These are phyloP conservation scores for Hericium alpestre DNA, from an alignment of 768 basidiomycete species.

Conservation along the genomic window DNA sequence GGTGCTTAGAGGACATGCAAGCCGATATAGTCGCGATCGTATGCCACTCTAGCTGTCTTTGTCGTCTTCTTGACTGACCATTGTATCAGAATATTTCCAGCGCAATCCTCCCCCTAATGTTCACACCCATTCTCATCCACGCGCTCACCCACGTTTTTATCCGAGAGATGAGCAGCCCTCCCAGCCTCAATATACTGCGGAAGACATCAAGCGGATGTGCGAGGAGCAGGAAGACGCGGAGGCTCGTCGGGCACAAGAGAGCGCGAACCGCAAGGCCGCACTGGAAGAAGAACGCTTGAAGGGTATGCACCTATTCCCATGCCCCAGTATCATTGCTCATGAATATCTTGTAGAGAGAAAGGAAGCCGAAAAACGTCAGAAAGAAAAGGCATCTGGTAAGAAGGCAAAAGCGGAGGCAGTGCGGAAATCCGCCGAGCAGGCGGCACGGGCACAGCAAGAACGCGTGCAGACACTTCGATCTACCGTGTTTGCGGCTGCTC, in stretches of 20 bases:
- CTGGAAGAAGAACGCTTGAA: constrained; percentile 38
- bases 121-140: no score
- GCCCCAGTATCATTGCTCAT: not conserved
- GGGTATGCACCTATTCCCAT: constrained; percentile 25
- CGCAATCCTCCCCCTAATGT: not conserved
- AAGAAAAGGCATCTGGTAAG: constrained; percentile 41
- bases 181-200: constrained; percentile 14
- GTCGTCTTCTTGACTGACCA: not conserved
- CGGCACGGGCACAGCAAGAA: constrained; percentile 34
- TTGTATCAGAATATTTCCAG: not conserved
- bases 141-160: no score
- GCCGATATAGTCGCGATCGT: not conserved
- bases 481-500: constrained; percentile 54
- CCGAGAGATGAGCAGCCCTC: no score
- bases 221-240: constrained; percentile 49
- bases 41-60: not conserved
- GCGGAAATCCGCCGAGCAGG: constrained; percentile 40
- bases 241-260: constrained; percentile 40
- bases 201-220: constrained; percentile 36
- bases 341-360: constrained; percentile 29
- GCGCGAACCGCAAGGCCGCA: constrained; percentile 35
- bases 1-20: constrained; percentile 4
- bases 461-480: constrained; percentile 49
- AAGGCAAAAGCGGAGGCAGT: constrained; percentile 42
- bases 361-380: constrained; percentile 49